Percentiles rank a stretch among this genome's conserved stretches.
These are phyloP conservation scores for Anthracocystis setariae DNA, from an alignment of 1,284 basidiomycete species.

Conservation along the genomic window DNA sequence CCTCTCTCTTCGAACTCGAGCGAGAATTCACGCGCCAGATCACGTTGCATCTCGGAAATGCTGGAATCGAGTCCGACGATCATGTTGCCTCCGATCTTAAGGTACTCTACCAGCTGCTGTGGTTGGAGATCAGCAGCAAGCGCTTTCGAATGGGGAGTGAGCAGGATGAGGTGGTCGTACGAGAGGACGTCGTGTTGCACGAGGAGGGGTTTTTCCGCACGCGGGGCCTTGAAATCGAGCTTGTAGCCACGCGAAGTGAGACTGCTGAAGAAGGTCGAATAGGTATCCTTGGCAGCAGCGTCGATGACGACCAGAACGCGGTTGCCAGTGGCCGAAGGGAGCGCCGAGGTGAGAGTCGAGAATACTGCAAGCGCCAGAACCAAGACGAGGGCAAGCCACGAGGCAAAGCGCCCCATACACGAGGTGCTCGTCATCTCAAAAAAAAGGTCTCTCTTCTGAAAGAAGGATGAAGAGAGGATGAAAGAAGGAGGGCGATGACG, in stretches of 20 bases:
- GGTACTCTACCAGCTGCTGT: slow-evolving; percentile 80
- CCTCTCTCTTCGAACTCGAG: slow-evolving; percentile 71
- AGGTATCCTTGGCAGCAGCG: slow-evolving; percentile 10
- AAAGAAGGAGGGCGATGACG: not conserved
- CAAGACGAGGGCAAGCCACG: slow-evolving; percentile 3
- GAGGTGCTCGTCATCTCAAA: slow-evolving; percentile 2
- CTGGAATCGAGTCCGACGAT: slow-evolving; percentile 81
- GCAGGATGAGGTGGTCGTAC: slow-evolving; percentile 62
- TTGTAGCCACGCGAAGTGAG: slow-evolving; percentile 50
- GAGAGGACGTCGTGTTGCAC: slow-evolving; percentile 52
- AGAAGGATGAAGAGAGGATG: not conserved
- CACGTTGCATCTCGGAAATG: slow-evolving; percentile 70
- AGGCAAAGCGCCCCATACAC: not conserved
- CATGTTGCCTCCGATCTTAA: slow-evolving; percentile 79
- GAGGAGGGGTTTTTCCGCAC: slow-evolving; percentile 39
- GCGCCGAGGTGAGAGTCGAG: slow-evolving; percentile 15
- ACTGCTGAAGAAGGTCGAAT: slow-evolving; percentile 40
- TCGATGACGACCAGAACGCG: slow-evolving; percentile 60
- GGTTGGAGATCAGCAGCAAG: slow-evolving; percentile 82
- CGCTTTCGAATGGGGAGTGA: slow-evolving; percentile 68
- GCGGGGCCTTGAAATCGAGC: slow-evolving; percentile 41
- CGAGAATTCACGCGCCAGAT: slow-evolving; percentile 72
- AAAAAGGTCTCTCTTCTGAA: slow-evolving; percentile 2
- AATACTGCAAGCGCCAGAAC: slow-evolving; percentile 16
- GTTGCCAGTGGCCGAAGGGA: slow-evolving; percentile 55